These are phyloP conservation scores for Stephania cephalantha DNA, from an alignment of 164 flowering plant species.

Conservation along the genomic window DNA sequence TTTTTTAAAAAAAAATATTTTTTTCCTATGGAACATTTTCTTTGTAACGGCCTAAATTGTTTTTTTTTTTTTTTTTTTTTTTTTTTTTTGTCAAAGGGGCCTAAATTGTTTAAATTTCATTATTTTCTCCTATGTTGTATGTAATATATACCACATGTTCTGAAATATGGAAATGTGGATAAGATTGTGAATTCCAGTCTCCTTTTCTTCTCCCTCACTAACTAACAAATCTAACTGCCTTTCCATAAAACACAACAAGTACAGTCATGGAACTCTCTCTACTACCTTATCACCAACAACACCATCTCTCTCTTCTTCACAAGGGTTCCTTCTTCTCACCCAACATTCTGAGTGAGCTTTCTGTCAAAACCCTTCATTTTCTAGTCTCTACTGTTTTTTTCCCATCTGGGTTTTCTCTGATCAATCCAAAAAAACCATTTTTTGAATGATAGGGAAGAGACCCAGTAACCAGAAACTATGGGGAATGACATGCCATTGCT, in stretches of 20 bases:
- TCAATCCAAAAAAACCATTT: neutral
- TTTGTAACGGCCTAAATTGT: too few relatives aligned
- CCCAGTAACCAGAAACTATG: conserved; percentile 16
- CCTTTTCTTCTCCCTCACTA: neutral
- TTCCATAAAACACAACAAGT: neutral
- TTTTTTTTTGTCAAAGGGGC: too few relatives aligned
- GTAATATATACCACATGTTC: neutral
- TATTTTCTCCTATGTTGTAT: too few relatives aligned
- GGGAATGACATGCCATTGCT: conserved; percentile 29
- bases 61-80: too few relatives aligned
- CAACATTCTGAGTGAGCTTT: conserved; percentile 10
- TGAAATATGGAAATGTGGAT: conserved; percentile 9
- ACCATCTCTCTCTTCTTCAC: conserved; percentile 12
- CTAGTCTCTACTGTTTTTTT: neutral
- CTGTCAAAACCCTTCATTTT: neutral
- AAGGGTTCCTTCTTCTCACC: conserved; percentile 13
- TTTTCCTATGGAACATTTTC: too few relatives aligned
- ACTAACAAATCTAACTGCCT: conserved; percentile 4
- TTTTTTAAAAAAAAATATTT: too few relatives aligned
- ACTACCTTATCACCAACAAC: conserved; percentile 18
- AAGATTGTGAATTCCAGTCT: conserved; percentile 12
- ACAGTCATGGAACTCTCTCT: conserved; percentile 31
- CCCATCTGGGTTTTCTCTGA: neutral
- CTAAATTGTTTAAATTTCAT: too few relatives aligned
- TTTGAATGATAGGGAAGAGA: conserved; percentile 30